Evolutionary conservation across 1,284 basidiomycete genomes (phyloP), one percentile per base, ranked within the genome.

Genomic region (Peniophora sp.): DNA sequence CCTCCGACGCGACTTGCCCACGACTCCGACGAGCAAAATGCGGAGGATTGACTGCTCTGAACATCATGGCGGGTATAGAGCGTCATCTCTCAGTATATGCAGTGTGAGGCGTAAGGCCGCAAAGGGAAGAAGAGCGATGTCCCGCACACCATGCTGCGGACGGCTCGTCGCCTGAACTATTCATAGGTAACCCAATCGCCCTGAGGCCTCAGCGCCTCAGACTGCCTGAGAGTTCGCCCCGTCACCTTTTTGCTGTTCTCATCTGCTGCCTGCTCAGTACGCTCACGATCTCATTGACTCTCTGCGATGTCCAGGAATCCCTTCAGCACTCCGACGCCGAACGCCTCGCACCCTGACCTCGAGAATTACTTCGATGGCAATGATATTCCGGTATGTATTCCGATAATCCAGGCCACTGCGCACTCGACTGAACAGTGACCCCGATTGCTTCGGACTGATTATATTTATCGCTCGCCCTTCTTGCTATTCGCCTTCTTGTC

Each of bases 301-400:
- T 27, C 25, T 41, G n/a, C 14, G 25, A 49, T 51, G 47, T 24
- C 48, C 23, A 47, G 50, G 36, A 49, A 56, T 16, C 56, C 56
- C 1, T 57, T 56, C 41, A 17, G 35, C 8, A 54, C 56, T 0
- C 56, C 56, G 9, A 50, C 52, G 35, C 44, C 52, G 1, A 35
- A 43, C 3, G 16, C 16, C 38, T 23, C 47, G 8, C n/a, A 25
- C 17, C 16, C 47, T 1, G 44, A 16, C 23, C 44, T 47, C 5
- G 39, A 53, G 2, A 51, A 54, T 50, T 57, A 56, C 47, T 58
- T 57, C 52, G 55, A 55, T 38, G 53, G 46, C 5, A 19, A 53
- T 43, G 53, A 49, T 19, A 52, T 58, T 36, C 52, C 59, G 24
- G 60, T 63, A 46, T 38, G 59, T 46, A 10, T 27, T 16, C 8